Evolutionary conservation across 345 rosid genomes (phyloP), one percentile per base, ranked within the genome.

Genomic region (Passiflora organensis): DNA sequence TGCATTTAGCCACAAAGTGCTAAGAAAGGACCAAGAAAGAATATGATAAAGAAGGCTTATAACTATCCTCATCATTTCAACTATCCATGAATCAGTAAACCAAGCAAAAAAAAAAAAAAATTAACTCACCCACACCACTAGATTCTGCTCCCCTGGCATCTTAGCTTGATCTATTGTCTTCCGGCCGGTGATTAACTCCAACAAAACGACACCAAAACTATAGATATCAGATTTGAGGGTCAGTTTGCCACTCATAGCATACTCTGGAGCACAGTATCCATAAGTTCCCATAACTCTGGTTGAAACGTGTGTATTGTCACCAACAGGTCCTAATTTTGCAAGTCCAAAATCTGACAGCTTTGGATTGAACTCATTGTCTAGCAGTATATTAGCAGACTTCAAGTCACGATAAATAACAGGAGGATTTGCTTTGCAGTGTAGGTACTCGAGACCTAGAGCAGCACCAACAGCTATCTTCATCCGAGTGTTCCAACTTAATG

Each of bases 261-360:
- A 93, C 65, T 93, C 99, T 0, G 99, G 99, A 17, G 99, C 99
- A 62, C 99, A 93, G 59, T 93, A 93, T 11, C 99, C 99, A 37
- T 89, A 86, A 14, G 99, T 93, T 66, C 99, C 99, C 97, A 93
- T 93, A 53, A 91, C 98, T 43, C 98, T 76, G 5, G 98, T 87
- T 1, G 98, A 91, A 51, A 91, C 98, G 65, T 91, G 98, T 14
- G 98, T 91, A n/a, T 87, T 83, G 55, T 85, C 95, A 47, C 96
- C 98, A 41, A 91, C 95, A 16, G 98, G 98, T 24, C 98, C 98
- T 72, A 91, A 58, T 74, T 91, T 91, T 1, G 98, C 98, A 16
- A 91, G 78, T 55, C 98, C 96, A 47, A 91, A 91, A 69, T 91
- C 98, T 1, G 96, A 88, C 53, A 91, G 89, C 60, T 85, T 91